Percentiles rank a stretch among this genome's conserved stretches.
Conservation (phyloP, 2,329 filamentous ascomycete species). For the Pseudocercospora musae region DNA sequence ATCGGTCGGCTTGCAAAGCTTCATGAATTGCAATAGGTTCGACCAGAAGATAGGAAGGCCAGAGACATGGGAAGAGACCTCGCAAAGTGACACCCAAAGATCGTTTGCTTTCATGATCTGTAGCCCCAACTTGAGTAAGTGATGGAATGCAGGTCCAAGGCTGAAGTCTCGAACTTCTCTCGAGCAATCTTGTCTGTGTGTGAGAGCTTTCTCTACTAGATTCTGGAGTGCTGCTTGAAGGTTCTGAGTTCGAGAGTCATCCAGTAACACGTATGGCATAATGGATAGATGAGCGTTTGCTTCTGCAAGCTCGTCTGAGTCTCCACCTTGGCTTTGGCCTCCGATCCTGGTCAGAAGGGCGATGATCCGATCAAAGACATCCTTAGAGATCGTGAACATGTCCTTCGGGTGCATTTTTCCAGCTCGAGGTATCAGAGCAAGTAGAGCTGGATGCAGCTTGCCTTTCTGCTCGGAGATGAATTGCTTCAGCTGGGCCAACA, state of each 20-base stretch:
- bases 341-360: not conserved
- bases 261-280: conserved; percentile 19
- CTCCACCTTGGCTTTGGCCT: not conserved
- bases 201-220: conserved; percentile 18
- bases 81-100: conserved; percentile 24
- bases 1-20: conserved; percentile 11
- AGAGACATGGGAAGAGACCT: conserved; percentile 13
- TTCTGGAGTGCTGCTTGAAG: conserved; percentile 5
- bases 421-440: conserved; percentile 15
- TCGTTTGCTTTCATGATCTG: not conserved
- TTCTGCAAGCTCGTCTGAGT: conserved; percentile 3
- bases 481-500: conserved; percentile 78
- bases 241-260: conserved; percentile 1
- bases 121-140: conserved; percentile 14
- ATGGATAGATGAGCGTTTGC: conserved; percentile 19
- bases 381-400: conserved; percentile 10
- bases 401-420: conserved; percentile 9
- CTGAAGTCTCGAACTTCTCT: conserved; percentile 16
- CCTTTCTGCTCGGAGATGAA: conserved; percentile 62
- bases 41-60: conserved; percentile 27
- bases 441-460: conserved; percentile 2
- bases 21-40: conserved; percentile 26
- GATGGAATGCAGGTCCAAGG: conserved; percentile 23
- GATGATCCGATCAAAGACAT: not conserved
- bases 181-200: not conserved